These are phyloP conservation scores for Aspergillus sp. DNA, from an alignment of 2,329 filamentous ascomycete species.

Conservation along the genomic window DNA sequence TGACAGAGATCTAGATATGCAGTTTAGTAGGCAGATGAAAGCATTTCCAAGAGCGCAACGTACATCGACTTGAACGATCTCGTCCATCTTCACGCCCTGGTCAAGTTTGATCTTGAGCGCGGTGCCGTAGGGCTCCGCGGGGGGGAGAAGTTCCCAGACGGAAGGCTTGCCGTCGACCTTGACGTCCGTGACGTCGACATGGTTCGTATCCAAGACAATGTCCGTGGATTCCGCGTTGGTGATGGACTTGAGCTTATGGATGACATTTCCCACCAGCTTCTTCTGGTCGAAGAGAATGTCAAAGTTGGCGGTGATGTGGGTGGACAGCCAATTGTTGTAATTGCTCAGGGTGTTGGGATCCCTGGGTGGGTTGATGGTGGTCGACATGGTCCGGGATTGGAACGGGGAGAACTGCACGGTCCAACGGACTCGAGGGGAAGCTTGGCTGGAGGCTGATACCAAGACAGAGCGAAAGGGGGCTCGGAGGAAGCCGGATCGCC, in stretches of 20 bases:
- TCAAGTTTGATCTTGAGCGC: constrained; percentile 49
- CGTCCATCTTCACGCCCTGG: constrained; percentile 45
- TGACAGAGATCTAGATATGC: constrained; percentile 58
- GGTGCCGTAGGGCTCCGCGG: constrained; percentile 65
- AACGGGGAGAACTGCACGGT: constrained; percentile 4
- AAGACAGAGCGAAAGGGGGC: constrained; percentile 1
- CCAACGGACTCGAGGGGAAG: constrained; percentile 7
- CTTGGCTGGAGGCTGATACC: not conserved
- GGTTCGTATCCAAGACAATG: constrained; percentile 85
- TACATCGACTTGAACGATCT: constrained; percentile 49
- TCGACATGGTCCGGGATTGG: constrained; percentile 35
- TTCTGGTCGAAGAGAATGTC: constrained; percentile 80
- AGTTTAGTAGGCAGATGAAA: constrained; percentile 2
- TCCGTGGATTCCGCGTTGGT: constrained; percentile 70
- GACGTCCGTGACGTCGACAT: constrained; percentile 70
- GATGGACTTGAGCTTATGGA: constrained; percentile 72
- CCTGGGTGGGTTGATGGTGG: constrained; percentile 49
- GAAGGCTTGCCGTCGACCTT: constrained; percentile 63
- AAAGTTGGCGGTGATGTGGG: constrained; percentile 77
- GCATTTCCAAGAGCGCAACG: constrained; percentile 9
- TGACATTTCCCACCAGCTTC: constrained; percentile 71
- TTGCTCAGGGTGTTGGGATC: constrained; percentile 92
- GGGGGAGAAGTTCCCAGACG: constrained; percentile 68
- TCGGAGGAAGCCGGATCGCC: constrained; percentile 5
- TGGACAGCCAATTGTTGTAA: constrained; percentile 82